Evolutionary conservation across 2,329 filamentous ascomycete genomes (phyloP).

Genomic region (Trichoderma koningiopsis): DNA sequence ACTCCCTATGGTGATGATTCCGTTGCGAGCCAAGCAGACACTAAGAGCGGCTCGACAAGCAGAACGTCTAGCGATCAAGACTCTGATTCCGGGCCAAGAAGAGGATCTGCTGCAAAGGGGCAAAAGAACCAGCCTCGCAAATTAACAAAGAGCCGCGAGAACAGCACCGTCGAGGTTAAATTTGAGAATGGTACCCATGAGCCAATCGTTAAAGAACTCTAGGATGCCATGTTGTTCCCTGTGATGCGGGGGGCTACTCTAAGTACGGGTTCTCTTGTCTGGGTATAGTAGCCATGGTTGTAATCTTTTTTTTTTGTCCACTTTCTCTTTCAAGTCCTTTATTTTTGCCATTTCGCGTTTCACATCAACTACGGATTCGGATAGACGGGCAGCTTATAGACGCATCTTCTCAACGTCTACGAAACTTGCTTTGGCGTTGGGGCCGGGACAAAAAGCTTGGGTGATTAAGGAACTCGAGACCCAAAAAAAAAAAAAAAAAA

Average conservation of each 20-base stretch:
- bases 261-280: no score
- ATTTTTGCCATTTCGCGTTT: neutral
- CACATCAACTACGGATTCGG: neutral
- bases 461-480: neutral
- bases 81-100: slow-evolving; percentile 35
- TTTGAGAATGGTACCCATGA: slow-evolving; percentile 25
- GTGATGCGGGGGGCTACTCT: neutral
- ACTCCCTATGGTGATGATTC: slow-evolving; percentile 17
- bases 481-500: no score
- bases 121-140: slow-evolving; percentile 46
- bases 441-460: neutral
- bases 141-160: slow-evolving; percentile 45
- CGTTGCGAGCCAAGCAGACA: slow-evolving; percentile 19
- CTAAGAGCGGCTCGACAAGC: slow-evolving; percentile 32
- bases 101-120: slow-evolving; percentile 30
- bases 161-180: slow-evolving; percentile 41
- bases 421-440: neutral
- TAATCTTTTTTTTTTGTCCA: neutral
- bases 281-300: neutral
- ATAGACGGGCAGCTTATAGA: slow-evolving; percentile 19
- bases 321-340: neutral
- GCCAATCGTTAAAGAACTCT: neutral
- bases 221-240: neutral
- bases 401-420: neutral
- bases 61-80: slow-evolving; percentile 41